Conservation (phyloP, 2,329 filamentous ascomycete species). For the Xylaria sp. region DNA sequence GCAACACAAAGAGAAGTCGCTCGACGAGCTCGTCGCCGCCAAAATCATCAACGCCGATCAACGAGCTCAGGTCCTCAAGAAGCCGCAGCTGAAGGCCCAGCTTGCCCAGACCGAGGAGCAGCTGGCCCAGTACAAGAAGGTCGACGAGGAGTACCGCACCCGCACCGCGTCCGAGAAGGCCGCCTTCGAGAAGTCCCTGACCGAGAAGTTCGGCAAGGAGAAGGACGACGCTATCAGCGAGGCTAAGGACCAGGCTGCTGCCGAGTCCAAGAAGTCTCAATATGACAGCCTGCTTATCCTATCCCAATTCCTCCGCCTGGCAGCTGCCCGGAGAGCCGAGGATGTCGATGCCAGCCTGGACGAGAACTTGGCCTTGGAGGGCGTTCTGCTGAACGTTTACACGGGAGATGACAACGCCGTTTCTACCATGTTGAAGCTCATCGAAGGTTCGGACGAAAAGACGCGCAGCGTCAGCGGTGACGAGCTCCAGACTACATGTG, state of each 20-base stretch:
- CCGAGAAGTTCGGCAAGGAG: constrained; percentile 55
- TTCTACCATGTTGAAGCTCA: constrained; percentile 74
- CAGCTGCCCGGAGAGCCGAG: constrained; percentile 73
- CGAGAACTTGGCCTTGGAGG: constrained; percentile 80
- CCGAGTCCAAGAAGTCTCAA: constrained; percentile 58
- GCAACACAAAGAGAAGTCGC: constrained; percentile 69
- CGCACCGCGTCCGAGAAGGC: constrained; percentile 61
- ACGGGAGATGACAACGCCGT: constrained; percentile 76
- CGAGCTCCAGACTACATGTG: constrained; percentile 71
- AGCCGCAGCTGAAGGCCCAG: constrained; percentile 70
- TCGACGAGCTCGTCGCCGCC: constrained; percentile 71
- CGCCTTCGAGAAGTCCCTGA: constrained; percentile 60
- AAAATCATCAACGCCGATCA: constrained; percentile 82
- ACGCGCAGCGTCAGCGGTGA: constrained; percentile 68
- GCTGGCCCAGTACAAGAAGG: constrained; percentile 72
- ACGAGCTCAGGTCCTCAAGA: constrained; percentile 76
- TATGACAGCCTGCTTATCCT: constrained; percentile 69
- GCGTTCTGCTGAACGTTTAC: constrained; percentile 77
- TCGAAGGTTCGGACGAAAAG: constrained; percentile 69
- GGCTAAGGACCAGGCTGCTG: constrained; percentile 57
- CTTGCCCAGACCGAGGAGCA: constrained; percentile 74
- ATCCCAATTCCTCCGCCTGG: constrained; percentile 79
- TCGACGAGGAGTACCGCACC: constrained; percentile 71
- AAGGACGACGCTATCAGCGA: constrained; percentile 58
- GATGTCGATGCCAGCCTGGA: constrained; percentile 66